A percentile compares a stretch with the other conserved stretches of the same genome.
These are phyloP conservation scores for Cordyceps cateniannulata DNA, from an alignment of 2,329 filamentous ascomycete species.

Conservation along the genomic window DNA sequence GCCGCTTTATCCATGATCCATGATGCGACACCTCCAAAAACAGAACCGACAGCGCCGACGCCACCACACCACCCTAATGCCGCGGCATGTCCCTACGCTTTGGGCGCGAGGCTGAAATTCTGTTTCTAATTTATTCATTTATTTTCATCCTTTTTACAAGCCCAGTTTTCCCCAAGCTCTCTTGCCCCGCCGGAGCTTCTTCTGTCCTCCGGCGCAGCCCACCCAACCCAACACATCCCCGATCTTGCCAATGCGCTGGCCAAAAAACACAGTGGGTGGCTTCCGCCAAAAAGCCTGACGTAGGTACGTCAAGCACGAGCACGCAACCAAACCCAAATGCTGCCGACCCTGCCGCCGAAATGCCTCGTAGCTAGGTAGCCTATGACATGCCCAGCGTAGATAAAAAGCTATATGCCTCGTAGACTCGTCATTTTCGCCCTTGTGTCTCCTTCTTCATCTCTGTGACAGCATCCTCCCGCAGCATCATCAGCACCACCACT, in stretches of 20 bases:
- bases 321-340: not conserved
- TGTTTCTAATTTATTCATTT: not conserved
- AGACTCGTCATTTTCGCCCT: not conserved
- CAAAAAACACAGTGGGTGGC: too few species aligned
- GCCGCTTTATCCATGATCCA: slow-evolving; percentile 1
- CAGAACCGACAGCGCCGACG: not conserved
- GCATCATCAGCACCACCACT: not conserved
- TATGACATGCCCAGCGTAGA: not conserved
- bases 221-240: not conserved
- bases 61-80: not conserved
- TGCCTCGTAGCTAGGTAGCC: not conserved
- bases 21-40: not conserved
- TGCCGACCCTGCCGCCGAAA: not conserved
- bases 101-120: not conserved
- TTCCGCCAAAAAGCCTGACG: too few species aligned
- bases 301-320: not conserved
- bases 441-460: not conserved
- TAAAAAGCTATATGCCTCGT: not conserved
- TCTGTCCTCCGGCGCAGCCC: not conserved
- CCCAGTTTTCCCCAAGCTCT: too few species aligned
- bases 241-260: not conserved
- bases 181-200: not conserved
- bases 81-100: not conserved
- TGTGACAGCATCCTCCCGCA: not conserved
- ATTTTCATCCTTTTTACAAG: not conserved